Conservation (phyloP, 768 basidiomycete genomes). For the Mycena indigotica region DNA sequence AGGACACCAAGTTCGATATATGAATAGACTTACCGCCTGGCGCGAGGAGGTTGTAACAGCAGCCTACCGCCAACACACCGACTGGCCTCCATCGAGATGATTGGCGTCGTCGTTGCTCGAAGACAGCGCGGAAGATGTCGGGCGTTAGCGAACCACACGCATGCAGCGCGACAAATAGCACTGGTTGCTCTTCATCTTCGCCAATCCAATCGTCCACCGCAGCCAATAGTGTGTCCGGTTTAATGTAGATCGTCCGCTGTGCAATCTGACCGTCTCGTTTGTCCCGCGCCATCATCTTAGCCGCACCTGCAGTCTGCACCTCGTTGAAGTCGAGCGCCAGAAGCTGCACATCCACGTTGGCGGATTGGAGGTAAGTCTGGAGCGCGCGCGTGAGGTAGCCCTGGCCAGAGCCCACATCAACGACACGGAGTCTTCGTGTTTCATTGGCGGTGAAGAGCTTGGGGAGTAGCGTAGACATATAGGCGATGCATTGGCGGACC, state of each 20-base stretch:
- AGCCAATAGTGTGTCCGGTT: conserved; percentile 44
- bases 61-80: conserved; percentile 67
- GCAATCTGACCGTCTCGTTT: conserved; percentile 41
- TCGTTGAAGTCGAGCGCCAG: conserved; percentile 69
- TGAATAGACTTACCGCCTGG: conserved; percentile 51
- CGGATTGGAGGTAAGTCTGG: conserved; percentile 32
- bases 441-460: conserved; percentile 13
- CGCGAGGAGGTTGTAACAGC: conserved; percentile 76
- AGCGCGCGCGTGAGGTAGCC: conserved; percentile 65
- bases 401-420: conserved; percentile 78
- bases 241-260: conserved; percentile 60
- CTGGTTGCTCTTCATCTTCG: conserved; percentile 23
- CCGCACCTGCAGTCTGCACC: conserved; percentile 60
- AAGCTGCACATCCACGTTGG: conserved; percentile 36
- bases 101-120: conserved; percentile 21
- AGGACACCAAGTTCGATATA: no score
- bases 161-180: conserved; percentile 70
- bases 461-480: conserved; percentile 44
- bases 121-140: conserved; percentile 60
- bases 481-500: conserved; percentile 62
- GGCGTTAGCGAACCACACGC: conserved; percentile 77
- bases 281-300: conserved; percentile 39
- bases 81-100: conserved; percentile 49
- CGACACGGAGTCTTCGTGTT: conserved; percentile 41
- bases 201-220: conserved; percentile 58